Conservation (phyloP, 169 alveolate genomes). For the Plasmodium ovale region DNA sequence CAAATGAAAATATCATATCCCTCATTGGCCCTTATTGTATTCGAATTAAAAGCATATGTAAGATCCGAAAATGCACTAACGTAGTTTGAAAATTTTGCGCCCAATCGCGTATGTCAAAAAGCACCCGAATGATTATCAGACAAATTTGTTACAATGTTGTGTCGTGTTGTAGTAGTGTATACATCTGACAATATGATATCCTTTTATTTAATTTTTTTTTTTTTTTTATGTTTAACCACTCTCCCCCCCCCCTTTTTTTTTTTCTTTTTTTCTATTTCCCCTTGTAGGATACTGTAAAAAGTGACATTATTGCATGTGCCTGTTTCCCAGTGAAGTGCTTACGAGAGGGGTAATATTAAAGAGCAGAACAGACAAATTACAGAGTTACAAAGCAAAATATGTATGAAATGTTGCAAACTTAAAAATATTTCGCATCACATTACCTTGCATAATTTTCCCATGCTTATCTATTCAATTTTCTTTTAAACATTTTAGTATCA, state of each 20-base stretch:
- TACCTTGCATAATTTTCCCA: not conserved
- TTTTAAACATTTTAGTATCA: slow-evolving; percentile 84
- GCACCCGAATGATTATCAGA: no score
- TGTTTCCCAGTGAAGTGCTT: slow-evolving; percentile 83
- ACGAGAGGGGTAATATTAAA: slow-evolving; percentile 76
- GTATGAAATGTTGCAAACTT: not conserved
- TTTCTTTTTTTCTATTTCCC: not conserved
- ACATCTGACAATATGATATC: no score
- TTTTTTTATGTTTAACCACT: no score
- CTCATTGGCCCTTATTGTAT: slow-evolving; percentile 74
- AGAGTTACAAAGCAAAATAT: not conserved
- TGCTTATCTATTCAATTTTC: slow-evolving; percentile 61
- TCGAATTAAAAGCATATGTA: slow-evolving; percentile 77
- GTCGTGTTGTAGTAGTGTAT: no score
- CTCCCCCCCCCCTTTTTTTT: no score
- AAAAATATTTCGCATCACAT: slow-evolving; percentile 1
- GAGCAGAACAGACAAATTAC: not conserved
- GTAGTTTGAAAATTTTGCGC: no score
- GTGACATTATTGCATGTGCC: slow-evolving; percentile 83
- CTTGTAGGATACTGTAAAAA: slow-evolving; percentile 79
- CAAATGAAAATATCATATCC: slow-evolving; percentile 69
- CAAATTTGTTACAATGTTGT: no score
- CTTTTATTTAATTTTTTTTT: no score
- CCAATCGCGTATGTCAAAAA: no score
- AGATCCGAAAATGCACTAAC: not conserved